Conservation (phyloP, 306 rosid genomes). For the Pterocarpus santalinus region DNA sequence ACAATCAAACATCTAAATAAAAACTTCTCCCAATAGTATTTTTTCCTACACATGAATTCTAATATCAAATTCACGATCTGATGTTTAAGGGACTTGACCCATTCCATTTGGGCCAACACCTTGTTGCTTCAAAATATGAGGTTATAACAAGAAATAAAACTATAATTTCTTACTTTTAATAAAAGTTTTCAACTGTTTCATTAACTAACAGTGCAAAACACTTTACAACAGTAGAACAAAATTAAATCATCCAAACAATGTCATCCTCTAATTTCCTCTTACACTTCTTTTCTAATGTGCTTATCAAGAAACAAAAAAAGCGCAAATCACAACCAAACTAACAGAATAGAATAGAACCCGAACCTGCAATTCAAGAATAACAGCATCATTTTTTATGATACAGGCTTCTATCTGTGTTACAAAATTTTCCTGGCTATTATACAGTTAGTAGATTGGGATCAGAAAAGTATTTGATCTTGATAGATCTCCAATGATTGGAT, state of each 20-base stretch:
- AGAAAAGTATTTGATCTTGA: constrained; percentile 78
- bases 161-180: no score
- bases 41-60: no score
- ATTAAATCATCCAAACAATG: background rate
- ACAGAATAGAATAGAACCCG: constrained; percentile 7
- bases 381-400: background rate
- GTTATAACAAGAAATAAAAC: no score
- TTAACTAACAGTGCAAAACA: background rate
- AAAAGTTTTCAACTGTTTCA: no score
- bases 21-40: no score
- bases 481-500: constrained; percentile 78
- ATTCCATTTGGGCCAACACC: no score
- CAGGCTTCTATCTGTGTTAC: constrained; percentile 19
- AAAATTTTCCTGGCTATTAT: constrained; percentile 48
- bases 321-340: constrained; percentile 2
- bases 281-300: background rate
- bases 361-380: constrained; percentile 35
- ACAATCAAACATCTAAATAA: no score
- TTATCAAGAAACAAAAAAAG: background rate
- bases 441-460: constrained; percentile 40
- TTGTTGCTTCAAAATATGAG: no score
- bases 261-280: background rate
- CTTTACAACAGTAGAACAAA: background rate
- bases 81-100: no score
- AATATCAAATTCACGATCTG: no score